These are phyloP conservation scores for Calocybe indica DNA, from an alignment of 768 basidiomycete genomes.

Conservation along the genomic window DNA sequence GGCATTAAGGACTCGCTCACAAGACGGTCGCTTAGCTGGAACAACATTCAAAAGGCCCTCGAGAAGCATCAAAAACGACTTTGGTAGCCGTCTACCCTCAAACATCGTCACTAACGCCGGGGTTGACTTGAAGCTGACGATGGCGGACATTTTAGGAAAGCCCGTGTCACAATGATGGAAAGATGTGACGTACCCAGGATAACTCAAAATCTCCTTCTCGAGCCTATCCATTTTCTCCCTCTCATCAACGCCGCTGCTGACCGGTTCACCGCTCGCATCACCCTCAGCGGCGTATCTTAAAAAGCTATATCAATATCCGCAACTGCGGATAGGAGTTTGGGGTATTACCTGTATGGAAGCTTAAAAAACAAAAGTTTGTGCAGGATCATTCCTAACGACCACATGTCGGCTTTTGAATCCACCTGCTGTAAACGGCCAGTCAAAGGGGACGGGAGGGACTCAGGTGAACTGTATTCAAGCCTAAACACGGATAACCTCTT, in stretches of 20 bases:
- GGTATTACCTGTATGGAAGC: conserved; percentile 57
- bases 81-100: conserved; percentile 66
- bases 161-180: neutral
- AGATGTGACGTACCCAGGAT: conserved; percentile 54
- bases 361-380: conserved; percentile 91
- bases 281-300: conserved; percentile 50
- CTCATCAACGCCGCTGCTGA: conserved; percentile 35
- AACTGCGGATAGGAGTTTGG: no score
- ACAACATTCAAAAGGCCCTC: conserved; percentile 62
- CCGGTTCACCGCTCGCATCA: conserved; percentile 38
- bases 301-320: no score
- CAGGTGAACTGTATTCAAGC: conserved; percentile 85
- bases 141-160: neutral
- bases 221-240: conserved; percentile 61
- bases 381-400: conserved; percentile 95
- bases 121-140: conserved; percentile 43
- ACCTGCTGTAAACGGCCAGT: conserved; percentile 65
- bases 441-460: conserved; percentile 66
- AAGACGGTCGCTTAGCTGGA: conserved; percentile 60
- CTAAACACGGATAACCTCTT: conserved; percentile 24
- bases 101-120: conserved; percentile 48
- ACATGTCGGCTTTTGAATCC: conserved; percentile 92
- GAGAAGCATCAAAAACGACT: conserved; percentile 64
- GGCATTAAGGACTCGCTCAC: conserved; percentile 64
- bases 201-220: conserved; percentile 66